Evolutionary conservation across 2,329 filamentous ascomycete species (phyloP), one percentile per base, ranked within the genome.

Genomic region (Aureobasidium sp.): DNA sequence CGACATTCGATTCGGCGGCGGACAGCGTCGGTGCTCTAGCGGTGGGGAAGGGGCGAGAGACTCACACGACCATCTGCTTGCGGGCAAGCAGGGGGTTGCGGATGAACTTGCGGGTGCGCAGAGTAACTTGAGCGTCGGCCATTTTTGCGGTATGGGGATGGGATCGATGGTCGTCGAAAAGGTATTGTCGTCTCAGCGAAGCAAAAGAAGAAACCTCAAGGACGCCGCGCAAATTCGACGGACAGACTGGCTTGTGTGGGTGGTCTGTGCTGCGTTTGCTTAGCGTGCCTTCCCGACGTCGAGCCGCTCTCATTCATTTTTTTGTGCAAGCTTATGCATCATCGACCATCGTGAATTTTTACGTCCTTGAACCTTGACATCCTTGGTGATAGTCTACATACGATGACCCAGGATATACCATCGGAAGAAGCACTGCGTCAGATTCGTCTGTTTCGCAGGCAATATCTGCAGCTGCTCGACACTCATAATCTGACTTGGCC

Each of bases 51-150:
- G 53, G 52, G 39, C 52, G 67, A 55, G 9, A 51, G 64, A 74
- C 73, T 70, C 69, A 97, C 93, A 97, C 90, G 82, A 97, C 93
- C 91, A 97, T 96, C 88, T 97, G 93, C 87, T 96, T 96, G 80
- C 93, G 90, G 79, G 89, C 91, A 78, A 99, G 88, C 77, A 99
- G 91, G 80, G 94, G 90, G 88, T 99, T 99, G 85, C 92, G 91
- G 84, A 97, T 95, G 90, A 99, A 99, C 86, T 97, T 97, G 90
- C 94, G 93, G 82, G 94, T 99, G 84, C 94, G 79, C 76, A 81
- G 72, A 69, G 79, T 81, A 69, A 81, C 78, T 74, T 80, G 79
- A 68, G 77, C 76, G 82, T 92, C 89, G 82, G 92, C 89, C 93
- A 97, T 96, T 80, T 81, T 95, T 83, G 82, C 82, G 80, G 76